These are phyloP conservation scores for Phytophthora sojae DNA, from an alignment of 352 stramenopile species.

Conservation along the genomic window DNA sequence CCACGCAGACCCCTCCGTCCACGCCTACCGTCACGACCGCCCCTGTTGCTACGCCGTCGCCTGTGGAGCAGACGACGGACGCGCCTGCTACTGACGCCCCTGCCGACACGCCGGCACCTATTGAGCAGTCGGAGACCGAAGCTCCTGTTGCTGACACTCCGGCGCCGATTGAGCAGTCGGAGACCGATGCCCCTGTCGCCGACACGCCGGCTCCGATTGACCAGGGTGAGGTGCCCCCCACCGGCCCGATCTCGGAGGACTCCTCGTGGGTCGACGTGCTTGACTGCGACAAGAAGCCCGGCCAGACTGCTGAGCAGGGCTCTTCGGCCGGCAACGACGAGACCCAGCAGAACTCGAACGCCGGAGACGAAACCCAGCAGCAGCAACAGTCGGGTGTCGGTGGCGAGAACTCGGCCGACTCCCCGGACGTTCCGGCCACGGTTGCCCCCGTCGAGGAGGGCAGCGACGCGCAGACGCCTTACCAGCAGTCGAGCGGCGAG, in stretches of 20 bases:
- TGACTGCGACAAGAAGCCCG: background rate
- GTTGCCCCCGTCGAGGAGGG: slow-evolving; percentile 4
- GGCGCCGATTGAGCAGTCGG: background rate
- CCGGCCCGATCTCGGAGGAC: background rate
- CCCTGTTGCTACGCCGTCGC: slow-evolving; percentile 4
- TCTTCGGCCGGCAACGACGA: background rate
- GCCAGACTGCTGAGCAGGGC: background rate
- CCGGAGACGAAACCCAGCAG: slow-evolving; percentile 21
- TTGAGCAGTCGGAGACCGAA: background rate
- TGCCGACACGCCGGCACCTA: background rate
- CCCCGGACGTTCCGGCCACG: slow-evolving; percentile 17
- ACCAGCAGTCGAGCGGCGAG: background rate
- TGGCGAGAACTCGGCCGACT: slow-evolving; percentile 14
- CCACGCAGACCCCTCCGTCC: background rate
- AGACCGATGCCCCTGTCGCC: background rate
- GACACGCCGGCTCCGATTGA: background rate
- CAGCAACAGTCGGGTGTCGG: slow-evolving; percentile 20
- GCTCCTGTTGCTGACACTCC: background rate
- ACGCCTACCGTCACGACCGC: slow-evolving; percentile 6
- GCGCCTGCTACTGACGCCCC: slow-evolving; percentile 2
- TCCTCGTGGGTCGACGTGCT: background rate
- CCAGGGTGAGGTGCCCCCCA: background rate
- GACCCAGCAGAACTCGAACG: slow-evolving; percentile 2
- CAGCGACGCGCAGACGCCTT: background rate
- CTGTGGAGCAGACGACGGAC: background rate